Base-by-base conservation (phyloP, 768 basidiomycete genomes). In the Rhodocollybia butyracea region DNA sequence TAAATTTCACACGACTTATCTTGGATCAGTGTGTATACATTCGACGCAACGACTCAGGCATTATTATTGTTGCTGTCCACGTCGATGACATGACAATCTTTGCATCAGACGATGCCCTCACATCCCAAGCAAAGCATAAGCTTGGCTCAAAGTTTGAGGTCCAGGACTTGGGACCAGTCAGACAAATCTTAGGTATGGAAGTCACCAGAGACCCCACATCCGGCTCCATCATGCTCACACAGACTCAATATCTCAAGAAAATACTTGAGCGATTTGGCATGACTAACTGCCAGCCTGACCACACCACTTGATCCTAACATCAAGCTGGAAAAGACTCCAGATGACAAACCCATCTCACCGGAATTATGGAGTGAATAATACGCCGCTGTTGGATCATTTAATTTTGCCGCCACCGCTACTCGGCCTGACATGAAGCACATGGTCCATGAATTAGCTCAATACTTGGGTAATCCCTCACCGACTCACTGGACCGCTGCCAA, bases 401-500 rank as follows among this genome's bases (percentile, higher is more conserved):
- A 68, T 56, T 72, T 71, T 54, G 53, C 64, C 3, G 67, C 70
- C 3, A 50, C 66, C 2, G 59, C 60, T 1, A 70, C 68, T 0
- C 69, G 71, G 3, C 72, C 71, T 3, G 72, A 76, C 58, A 68
- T 75, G 40, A 55, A 66, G 0, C 68, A 58, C 46, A 58, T 70
- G 0, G 66, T 74, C n/a, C 50, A 56, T 11, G 46, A 57, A 4
- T 62, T 74, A 0, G 47, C 61, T 2, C 70, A 63, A 15, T 74
- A 68, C 62, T 52, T 61, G 13, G 27, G 52, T 2, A 65, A 68
- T 39, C 73, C 71, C 1, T 59, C 58, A 2, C 24, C 17, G 0
- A 51, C 51, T 1, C 76, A 78, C 58, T 70, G 68, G 65, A 51
- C 64, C 3, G 73, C 70, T 3, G 59, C 69, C 19, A 70, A 71